Base-by-base conservation (phyloP, 2,329 filamentous ascomycete genomes). In the Chlorencoelia australis region DNA sequence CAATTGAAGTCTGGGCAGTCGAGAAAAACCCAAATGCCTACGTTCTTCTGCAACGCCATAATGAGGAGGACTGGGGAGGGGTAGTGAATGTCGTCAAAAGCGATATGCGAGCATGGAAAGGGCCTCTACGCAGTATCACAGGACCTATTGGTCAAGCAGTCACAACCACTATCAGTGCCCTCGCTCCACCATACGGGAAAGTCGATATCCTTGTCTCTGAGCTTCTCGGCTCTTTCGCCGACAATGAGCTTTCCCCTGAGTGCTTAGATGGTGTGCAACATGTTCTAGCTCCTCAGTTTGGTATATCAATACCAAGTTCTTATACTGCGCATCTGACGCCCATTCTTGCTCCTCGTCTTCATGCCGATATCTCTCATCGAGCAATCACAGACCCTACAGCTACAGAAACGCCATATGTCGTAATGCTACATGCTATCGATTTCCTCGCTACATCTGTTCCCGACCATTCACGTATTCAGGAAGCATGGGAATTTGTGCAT, bases 21-120 rank as follows among this genome's bases (percentile, higher is more conserved):
- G 91, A 98, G 62, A 98, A 98, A 70, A 98, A 98, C 60, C 91
- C 86, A 4, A 96, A 98, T 54, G 91, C 91, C 1, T 96, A 89
- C 56, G 88, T 98, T 5, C 79, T 95, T 47, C 73, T 98, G 2
- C 77, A 94, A 43, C 73, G 84, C 16, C 86, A 93, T 55, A 96
- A 96, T 54, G 69, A 79, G 45, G 74, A 71, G 13, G 69, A 77
- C n/a, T 98, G 91, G 91, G 71, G 67, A 39, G 76, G 79, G 15
- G 72, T 71, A 35, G 89, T 95, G 14, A 88, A 79, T 2, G 75
- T 98, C 20, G 80, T 96, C 46, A 93, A 94, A 63, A 94, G 87
- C 1, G 91, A 98, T 58, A 98, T 98, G 91, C 79, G 91, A 32
- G 81, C 81, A 41, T 98, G 93, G 93, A 82, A 83, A 52, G 93